Base-by-base conservation (phyloP, 352 stramenopile genomes). In the Phytophthora pistaciae region DNA sequence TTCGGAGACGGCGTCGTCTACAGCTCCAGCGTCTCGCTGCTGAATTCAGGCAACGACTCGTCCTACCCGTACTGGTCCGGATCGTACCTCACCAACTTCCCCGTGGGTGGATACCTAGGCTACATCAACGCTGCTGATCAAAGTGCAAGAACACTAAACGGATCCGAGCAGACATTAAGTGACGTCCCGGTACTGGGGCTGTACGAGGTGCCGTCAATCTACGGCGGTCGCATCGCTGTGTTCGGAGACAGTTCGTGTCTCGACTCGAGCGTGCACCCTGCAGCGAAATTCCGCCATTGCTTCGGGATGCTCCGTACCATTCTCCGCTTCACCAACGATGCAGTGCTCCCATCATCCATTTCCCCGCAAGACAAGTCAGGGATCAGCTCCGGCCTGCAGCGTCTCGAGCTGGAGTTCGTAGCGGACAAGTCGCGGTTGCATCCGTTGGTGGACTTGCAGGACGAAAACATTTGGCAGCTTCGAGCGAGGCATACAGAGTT, bases 221-320 rank as follows among this genome's bases (percentile, higher is more conserved):
- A 85, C 60, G 85, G 85, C 4, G 88, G 88, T 40, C 85, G 88
- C 11, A 92, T 95, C 18, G 86, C 85, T 10, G 85, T 93, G 21
- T 93, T 90, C 58, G 88, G 88, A 10, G 88, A 95, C 64, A 90
- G 77, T 14, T 89, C 85, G 18, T 95, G 85, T 60, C 70, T 95
- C 16, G 88, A 95, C 40, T 79, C 84, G 6, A 91, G 80, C 31
- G 83, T 83, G 5, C 82, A 93, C 40, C 64, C 66, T 40, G 38
- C 50, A 25, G 46, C 72, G 9, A 77, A 74, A 61, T 89, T 90
- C 62, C 72, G 66, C 4, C 64, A 91, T 52, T 94, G 87, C 63
- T 92, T 92, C 31, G 58, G 62, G 18, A 91, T 92, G 85, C 64
- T 92, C n/a, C 74, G 73, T 1, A 70, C 77, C 25, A 70, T 94